Evolutionary conservation across 2,329 filamentous ascomycete genomes (phyloP).

Genomic region (Penicillium digitatum): DNA sequence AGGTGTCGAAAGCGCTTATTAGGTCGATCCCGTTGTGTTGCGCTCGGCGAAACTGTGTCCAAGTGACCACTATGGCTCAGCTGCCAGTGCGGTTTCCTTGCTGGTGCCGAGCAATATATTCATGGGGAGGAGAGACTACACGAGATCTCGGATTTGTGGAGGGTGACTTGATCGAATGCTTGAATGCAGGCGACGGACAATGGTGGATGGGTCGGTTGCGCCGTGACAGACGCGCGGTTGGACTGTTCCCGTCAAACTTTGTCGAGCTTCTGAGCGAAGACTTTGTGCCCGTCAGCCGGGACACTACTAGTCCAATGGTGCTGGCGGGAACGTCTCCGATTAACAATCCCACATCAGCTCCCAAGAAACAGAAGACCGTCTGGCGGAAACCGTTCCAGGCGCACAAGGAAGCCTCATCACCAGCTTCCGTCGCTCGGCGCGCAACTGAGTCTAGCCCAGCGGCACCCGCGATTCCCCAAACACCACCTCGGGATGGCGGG

Average conservation of each 20-base stretch:
- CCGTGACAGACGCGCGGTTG: constrained; percentile 84
- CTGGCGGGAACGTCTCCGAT: constrained; percentile 48
- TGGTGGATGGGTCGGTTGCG: constrained; percentile 97
- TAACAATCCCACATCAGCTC: constrained; percentile 46
- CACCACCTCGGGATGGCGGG: constrained; percentile 35
- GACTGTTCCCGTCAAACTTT: constrained; percentile 95
- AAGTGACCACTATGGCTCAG: constrained; percentile 42
- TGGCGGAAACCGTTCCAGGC: constrained; percentile 63
- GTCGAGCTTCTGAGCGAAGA: constrained; percentile 81
- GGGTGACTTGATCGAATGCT: constrained; percentile 93
- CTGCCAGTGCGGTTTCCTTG: constrained; percentile 79
- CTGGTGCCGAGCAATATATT: constrained; percentile 88
- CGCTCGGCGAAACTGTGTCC: background rate
- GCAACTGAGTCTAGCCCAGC: constrained; percentile 35
- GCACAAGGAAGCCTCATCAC: constrained; percentile 51
- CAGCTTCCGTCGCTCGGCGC: constrained; percentile 33
- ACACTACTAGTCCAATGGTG: constrained; percentile 51
- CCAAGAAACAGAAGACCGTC: constrained; percentile 57
- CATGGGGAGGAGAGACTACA: constrained; percentile 93
- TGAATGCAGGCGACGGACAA: constrained; percentile 94
- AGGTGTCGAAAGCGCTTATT: background rate
- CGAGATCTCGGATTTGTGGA: constrained; percentile 95
- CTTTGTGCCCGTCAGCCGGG: constrained; percentile 65
- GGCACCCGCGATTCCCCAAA: constrained; percentile 35
- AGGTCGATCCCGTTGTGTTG: background rate